A percentile compares a stretch with the other conserved stretches of the same genome.
These are phyloP conservation scores for Lathyrus tuberosus DNA, from an alignment of 306 rosid species.

Conservation along the genomic window DNA sequence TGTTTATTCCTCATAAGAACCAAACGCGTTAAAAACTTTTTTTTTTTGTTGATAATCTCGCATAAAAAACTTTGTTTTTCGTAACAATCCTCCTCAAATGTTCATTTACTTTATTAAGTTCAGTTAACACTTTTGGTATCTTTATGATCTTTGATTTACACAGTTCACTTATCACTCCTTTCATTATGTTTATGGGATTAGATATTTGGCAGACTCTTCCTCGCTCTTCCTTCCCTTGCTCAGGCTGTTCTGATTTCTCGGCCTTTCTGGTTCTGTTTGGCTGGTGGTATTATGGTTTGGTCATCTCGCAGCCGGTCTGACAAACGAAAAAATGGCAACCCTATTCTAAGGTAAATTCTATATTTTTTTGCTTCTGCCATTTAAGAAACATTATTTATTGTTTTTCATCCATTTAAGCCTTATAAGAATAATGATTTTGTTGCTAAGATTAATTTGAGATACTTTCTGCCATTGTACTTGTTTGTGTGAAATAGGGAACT, in stretches of 20 bases:
- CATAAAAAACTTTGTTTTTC: not conserved
- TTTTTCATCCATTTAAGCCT: no score
- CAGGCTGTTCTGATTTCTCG: not conserved
- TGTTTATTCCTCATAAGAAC: no score
- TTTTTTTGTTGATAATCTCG: no score
- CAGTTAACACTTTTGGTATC: no score
- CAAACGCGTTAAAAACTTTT: no score
- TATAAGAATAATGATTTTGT: no score
- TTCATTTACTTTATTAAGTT: no score
- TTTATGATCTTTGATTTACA: no score
- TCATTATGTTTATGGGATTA: not conserved
- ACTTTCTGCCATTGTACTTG: not conserved
- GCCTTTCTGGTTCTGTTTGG: slow-evolving; percentile 18
- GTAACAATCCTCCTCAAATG: not conserved
- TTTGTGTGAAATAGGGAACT: not conserved
- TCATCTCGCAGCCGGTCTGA: not conserved
- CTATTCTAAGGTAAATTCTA: not conserved
- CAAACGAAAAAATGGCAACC: not conserved
- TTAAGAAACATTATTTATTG: no score
- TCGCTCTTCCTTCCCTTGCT: slow-evolving; percentile 9
- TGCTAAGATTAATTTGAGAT: not conserved
- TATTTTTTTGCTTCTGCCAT: not conserved
- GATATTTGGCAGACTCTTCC: slow-evolving; percentile 8
- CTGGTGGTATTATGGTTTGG: slow-evolving; percentile 1
- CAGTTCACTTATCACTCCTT: not conserved